phyloP scores from a whole-genome alignment of 148 eudicot genomes.

The Linanthus parryae region DNA sequence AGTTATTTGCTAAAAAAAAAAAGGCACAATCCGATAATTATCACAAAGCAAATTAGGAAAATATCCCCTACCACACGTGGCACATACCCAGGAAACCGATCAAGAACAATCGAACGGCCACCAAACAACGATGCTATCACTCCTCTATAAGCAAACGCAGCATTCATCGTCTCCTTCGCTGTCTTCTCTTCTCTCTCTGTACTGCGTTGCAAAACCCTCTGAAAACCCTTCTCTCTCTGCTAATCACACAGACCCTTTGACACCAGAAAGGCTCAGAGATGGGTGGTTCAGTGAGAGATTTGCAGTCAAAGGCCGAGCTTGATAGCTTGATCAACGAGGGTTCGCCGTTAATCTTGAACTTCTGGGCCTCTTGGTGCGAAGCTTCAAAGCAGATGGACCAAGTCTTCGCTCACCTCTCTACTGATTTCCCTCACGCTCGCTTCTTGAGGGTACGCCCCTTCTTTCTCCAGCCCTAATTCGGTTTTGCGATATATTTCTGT shows the following conservation, averaged over 20 bases:
- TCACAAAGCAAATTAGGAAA: too few relatives aligned
- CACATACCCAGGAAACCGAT: too few relatives aligned
- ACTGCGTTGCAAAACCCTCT: too few relatives aligned
- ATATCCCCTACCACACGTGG: too few relatives aligned
- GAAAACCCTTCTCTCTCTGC: too few relatives aligned
- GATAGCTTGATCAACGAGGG: slow-evolving; percentile 44
- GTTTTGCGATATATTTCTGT: background rate
- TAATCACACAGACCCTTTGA: too few relatives aligned
- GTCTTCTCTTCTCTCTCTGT: background rate
- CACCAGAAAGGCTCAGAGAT: slow-evolving; percentile 4
- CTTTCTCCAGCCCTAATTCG: background rate
- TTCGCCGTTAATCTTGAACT: slow-evolving; percentile 52
- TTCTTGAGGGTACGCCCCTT: slow-evolving; percentile 57
- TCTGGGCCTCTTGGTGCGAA: slow-evolving; percentile 98
- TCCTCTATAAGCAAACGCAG: background rate
- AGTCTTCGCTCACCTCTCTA: slow-evolving; percentile 90
- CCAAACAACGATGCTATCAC: background rate
- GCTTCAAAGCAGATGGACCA: slow-evolving; percentile 97
- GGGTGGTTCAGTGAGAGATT: slow-evolving; percentile 62
- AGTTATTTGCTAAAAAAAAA: too few relatives aligned
- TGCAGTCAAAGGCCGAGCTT: slow-evolving; percentile 63
- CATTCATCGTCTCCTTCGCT: background rate
- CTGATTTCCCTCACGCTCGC: slow-evolving; percentile 77
- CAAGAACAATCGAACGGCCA: too few relatives aligned
- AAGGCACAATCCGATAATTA: too few relatives aligned